These are phyloP conservation scores for Phialophora chinensis DNA, from an alignment of 2,329 filamentous ascomycete species.

Conservation along the genomic window DNA sequence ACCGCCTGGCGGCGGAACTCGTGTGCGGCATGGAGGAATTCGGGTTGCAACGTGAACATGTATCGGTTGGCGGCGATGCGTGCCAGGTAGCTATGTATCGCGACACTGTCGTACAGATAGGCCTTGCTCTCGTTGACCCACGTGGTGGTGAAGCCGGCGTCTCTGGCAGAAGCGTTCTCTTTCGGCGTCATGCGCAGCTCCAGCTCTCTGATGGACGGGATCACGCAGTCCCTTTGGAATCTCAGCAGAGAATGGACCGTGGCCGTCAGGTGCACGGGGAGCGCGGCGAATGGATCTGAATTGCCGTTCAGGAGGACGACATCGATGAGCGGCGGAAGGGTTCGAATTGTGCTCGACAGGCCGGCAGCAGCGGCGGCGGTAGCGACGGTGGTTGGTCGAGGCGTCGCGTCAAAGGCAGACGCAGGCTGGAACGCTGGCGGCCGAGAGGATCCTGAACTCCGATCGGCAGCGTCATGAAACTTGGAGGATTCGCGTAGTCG, in stretches of 20 bases:
- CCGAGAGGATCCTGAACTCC: not conserved
- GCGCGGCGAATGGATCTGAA: not conserved
- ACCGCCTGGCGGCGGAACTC: slow-evolving; percentile 7
- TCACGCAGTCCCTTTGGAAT: slow-evolving; percentile 18
- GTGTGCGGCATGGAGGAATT: slow-evolving; percentile 10
- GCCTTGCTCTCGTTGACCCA: slow-evolving; percentile 14
- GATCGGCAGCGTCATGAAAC: slow-evolving; percentile 10
- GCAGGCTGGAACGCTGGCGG: not conserved
- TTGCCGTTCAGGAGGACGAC: slow-evolving; percentile 12
- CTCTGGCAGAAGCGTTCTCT: slow-evolving; percentile 8
- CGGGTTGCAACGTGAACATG: slow-evolving; percentile 8
- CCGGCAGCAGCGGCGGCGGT: not conserved
- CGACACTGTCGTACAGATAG: slow-evolving; percentile 24
- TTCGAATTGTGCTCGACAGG: slow-evolving; percentile 1
- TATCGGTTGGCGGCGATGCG: slow-evolving; percentile 18
- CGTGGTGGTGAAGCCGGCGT: slow-evolving; percentile 11
- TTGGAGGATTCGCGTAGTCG: slow-evolving; percentile 17
- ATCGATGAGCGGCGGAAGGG: slow-evolving; percentile 9
- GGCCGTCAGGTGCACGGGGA: slow-evolving; percentile 7
- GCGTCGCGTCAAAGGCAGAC: too few relatives aligned
- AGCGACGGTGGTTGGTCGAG: not conserved
- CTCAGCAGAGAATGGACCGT: slow-evolving; percentile 12
- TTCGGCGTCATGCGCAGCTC: slow-evolving; percentile 13
- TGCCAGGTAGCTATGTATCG: slow-evolving; percentile 22
- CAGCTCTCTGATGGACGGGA: slow-evolving; percentile 15